Base-by-base conservation (phyloP, 164 flowering plant species). In the Santalum album region DNA sequence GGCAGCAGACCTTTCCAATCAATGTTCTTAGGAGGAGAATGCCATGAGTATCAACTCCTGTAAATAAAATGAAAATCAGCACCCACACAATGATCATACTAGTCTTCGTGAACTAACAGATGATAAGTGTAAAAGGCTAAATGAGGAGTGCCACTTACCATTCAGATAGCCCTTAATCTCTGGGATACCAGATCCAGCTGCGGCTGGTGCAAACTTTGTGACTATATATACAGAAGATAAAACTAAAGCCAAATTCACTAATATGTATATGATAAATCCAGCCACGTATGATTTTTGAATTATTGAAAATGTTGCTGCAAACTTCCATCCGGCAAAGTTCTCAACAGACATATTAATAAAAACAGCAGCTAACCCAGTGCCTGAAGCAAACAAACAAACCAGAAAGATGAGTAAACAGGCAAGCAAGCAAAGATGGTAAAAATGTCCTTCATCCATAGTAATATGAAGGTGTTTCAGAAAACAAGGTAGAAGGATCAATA, bases 241-340 rank as follows among this genome's bases (percentile, higher is more conserved):
- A 38, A 89, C 98, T 69, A 92, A 56, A 25, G 60, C 84, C 69
- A 92, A 59, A 70, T 89, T 92, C 77, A 87, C 67, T 51, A 83
- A 40, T 51, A 76, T 60, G 59, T 89, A 92, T 36, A 92, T 75
- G 14, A 92, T 6, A 71, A 84, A 85, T 21, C 98, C 98, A 57
- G 85, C 87, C 15, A 92, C 36, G 66, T 92, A 92, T 32, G 98
- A 92, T 35, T 68, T 84, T 62, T 89, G 98, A 51, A 88, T 87
- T 51, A 92, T 80, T 6, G 72, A 24, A 70, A 92, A 89, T 1
- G 98, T 92, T 55, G 81, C 73, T 1, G 76, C 69, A 63, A 79
- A 89, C 65, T 92, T 92, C 98, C 98, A 92, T 34, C 98, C 96
- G 35, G 96, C 95, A 62, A 92, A 92, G 63, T 89, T 92, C 67